Conservation (phyloP, 2,329 filamentous ascomycete species). For the Sporothrix dimorphospora region DNA sequence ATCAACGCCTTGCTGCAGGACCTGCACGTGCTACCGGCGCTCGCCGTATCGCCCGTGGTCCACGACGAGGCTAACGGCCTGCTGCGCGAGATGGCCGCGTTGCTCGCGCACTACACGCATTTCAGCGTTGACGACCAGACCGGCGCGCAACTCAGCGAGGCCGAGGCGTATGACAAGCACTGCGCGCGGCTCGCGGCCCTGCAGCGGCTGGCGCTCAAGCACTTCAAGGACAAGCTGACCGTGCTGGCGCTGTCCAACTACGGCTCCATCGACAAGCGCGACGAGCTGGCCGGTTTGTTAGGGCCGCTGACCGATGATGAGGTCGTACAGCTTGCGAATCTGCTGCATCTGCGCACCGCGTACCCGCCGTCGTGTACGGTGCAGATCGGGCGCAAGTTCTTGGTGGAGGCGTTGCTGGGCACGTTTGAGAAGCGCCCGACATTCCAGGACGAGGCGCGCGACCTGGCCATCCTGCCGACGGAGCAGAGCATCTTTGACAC, state of each 20-base stretch:
- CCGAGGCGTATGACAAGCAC: slow-evolving; percentile 78
- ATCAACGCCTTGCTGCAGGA: slow-evolving; percentile 88
- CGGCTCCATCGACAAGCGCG: slow-evolving; percentile 78
- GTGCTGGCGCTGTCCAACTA: slow-evolving; percentile 92
- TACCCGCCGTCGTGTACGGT: slow-evolving; percentile 76
- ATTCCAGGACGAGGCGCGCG: slow-evolving; percentile 77
- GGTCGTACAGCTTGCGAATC: slow-evolving; percentile 66
- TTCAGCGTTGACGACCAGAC: slow-evolving; percentile 93
- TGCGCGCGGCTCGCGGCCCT: slow-evolving; percentile 76
- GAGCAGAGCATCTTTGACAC: slow-evolving; percentile 80
- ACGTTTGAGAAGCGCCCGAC: slow-evolving; percentile 76
- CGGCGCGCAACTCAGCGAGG: slow-evolving; percentile 71
- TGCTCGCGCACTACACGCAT: slow-evolving; percentile 84
- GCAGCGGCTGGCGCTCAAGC: slow-evolving; percentile 75
- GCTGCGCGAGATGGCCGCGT: slow-evolving; percentile 75
- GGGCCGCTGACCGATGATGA: slow-evolving; percentile 74
- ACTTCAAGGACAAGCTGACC: slow-evolving; percentile 89
- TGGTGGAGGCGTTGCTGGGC: slow-evolving; percentile 72
- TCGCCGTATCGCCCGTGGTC: slow-evolving; percentile 78
- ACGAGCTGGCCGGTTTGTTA: slow-evolving; percentile 77
- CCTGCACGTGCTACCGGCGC: slow-evolving; percentile 76
- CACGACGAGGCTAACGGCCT: slow-evolving; percentile 74
- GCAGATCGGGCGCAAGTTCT: slow-evolving; percentile 63
- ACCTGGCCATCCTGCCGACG: slow-evolving; percentile 79
- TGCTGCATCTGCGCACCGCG: slow-evolving; percentile 77